These are phyloP conservation scores for Fusarium sp. DNA, from an alignment of 2,329 filamentous ascomycete species.

Conservation along the genomic window DNA sequence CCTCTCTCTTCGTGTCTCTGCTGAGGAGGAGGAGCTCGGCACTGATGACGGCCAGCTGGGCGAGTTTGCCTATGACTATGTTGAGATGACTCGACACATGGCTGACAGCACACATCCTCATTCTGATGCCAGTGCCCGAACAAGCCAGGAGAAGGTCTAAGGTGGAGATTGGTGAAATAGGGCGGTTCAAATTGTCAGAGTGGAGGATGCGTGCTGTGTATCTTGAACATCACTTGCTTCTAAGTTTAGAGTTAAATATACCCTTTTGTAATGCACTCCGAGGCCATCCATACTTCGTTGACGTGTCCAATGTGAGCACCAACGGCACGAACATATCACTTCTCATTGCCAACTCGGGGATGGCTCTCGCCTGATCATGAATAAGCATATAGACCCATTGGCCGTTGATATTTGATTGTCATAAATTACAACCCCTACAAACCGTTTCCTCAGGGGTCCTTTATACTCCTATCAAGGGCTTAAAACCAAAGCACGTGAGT, in stretches of 20 bases:
- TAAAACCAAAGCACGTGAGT: conserved; percentile 29
- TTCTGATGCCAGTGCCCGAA: conserved; percentile 36
- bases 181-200: not conserved
- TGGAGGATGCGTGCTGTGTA: not conserved
- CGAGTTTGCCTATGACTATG: conserved; percentile 86
- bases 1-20: conserved; percentile 70
- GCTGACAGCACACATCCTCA: conserved; percentile 45
- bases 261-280: conserved; percentile 5
- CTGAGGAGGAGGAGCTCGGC: conserved; percentile 74
- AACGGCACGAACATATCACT: not conserved
- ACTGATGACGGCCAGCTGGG: conserved; percentile 79
- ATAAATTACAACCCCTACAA: conserved; percentile 14
- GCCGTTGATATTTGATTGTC: not conserved
- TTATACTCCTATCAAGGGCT: conserved; percentile 18
- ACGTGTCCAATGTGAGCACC: not conserved
- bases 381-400: not conserved
- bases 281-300: not conserved
- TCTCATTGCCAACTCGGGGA: not conserved
- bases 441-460: not conserved
- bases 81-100: conserved; percentile 74
- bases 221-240: not conserved
- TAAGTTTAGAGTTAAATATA: conserved; percentile 2
- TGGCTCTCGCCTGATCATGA: not conserved
- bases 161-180: not conserved
- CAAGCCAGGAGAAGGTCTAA: conserved; percentile 44